Percentiles rank a stretch among this genome's conserved stretches.
These are phyloP conservation scores for Candida sithepensis DNA, from an alignment of 805 yeast species.

Conservation along the genomic window DNA sequence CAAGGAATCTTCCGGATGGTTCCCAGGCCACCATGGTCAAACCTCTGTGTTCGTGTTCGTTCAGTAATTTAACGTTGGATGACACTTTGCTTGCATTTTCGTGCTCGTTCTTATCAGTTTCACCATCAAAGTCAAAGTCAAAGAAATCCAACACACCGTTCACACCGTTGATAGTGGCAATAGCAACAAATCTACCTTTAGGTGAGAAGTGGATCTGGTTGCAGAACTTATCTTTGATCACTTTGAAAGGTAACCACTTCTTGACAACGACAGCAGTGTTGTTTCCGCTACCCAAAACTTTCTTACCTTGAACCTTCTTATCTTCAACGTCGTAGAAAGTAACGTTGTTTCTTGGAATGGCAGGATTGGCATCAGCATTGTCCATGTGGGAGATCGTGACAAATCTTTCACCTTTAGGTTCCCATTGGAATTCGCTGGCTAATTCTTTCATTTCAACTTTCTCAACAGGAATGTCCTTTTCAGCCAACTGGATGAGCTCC, in stretches of 20 bases:
- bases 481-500: conserved; percentile 84
- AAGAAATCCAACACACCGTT: conserved; percentile 74
- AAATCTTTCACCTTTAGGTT: conserved; percentile 87
- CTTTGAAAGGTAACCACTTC: conserved; percentile 49
- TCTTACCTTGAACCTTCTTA: conserved; percentile 35
- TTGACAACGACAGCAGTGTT: conserved; percentile 14
- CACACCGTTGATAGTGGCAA: conserved; percentile 40
- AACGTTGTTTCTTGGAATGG: conserved; percentile 59
- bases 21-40: conserved; percentile 90
- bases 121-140: conserved; percentile 81
- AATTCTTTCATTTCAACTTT: conserved; percentile 90
- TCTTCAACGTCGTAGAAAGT: conserved; percentile 83
- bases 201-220: conserved; percentile 88
- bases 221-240: conserved; percentile 56
- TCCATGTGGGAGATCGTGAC: conserved; percentile 67
- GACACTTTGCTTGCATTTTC: conserved; percentile 36
- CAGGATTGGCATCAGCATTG: conserved; percentile 49
- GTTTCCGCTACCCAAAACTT: conserved; percentile 2
- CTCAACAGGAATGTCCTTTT: conserved; percentile 91
- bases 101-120: conserved; percentile 35
- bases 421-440: conserved; percentile 90
- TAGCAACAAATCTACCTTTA: conserved; percentile 77
- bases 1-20: conserved; percentile 88
- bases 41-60: conserved; percentile 64
- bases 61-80: conserved; percentile 59